phyloP scores from a whole-genome alignment of 768 basidiomycete genomes.

The Leccinum broughii region DNA sequence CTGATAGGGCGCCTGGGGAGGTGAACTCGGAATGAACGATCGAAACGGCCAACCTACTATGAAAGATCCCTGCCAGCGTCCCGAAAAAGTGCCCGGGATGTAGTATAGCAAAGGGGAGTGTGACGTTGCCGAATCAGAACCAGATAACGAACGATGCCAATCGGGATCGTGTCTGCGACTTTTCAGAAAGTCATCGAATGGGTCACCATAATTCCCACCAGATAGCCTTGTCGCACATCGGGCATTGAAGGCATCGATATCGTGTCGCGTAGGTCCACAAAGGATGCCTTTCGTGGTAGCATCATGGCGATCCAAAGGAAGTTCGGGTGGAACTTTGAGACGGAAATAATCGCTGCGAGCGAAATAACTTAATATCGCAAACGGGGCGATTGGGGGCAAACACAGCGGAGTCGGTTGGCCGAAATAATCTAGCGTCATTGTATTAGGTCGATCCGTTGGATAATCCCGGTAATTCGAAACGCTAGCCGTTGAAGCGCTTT shows the following conservation, averaged over 20 bases:
- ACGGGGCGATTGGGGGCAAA: slow-evolving; percentile 46
- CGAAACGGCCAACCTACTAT: slow-evolving; percentile 37
- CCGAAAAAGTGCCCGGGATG: slow-evolving; percentile 44
- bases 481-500: slow-evolving; percentile 14
- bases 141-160: slow-evolving; percentile 25
- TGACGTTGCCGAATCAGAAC: slow-evolving; percentile 1
- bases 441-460: slow-evolving; percentile 32
- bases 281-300: slow-evolving; percentile 30
- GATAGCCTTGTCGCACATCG: slow-evolving; percentile 45
- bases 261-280: slow-evolving; percentile 47
- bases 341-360: slow-evolving; percentile 38
- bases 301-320: slow-evolving; percentile 38
- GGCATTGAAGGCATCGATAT: slow-evolving; percentile 43
- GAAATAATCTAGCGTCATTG: slow-evolving; percentile 43
- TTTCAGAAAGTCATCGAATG: slow-evolving; percentile 22
- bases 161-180: slow-evolving; percentile 35
- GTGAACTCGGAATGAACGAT: slow-evolving; percentile 3
- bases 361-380: slow-evolving; percentile 51
- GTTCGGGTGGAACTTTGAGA: slow-evolving; percentile 42
- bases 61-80: slow-evolving; percentile 50
- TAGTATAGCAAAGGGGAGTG: slow-evolving; percentile 31
- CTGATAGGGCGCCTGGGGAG: slow-evolving; percentile 39
- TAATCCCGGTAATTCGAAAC: slow-evolving; percentile 28
- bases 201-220: slow-evolving; percentile 19
- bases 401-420: slow-evolving; percentile 36